These are phyloP conservation scores for Mollisiaceae sp. DNA, from an alignment of 2,329 filamentous ascomycete genomes.

Conservation along the genomic window DNA sequence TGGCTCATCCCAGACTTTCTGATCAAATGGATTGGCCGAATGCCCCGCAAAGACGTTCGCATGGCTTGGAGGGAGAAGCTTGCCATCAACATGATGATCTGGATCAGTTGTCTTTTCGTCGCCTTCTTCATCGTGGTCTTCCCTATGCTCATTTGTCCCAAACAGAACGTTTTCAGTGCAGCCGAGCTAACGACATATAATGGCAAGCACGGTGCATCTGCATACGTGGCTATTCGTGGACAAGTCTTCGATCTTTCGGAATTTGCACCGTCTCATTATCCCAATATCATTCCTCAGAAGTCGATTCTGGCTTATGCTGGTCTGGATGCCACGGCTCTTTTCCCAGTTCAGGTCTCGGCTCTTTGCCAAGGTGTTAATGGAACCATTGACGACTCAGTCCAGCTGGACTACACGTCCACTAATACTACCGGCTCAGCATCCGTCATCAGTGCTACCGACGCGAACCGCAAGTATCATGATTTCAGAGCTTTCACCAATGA, in stretches of 20 bases:
- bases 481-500: constrained; percentile 87
- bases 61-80: constrained; percentile 96
- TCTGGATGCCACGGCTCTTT: constrained; percentile 82
- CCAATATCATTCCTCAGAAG: constrained; percentile 61
- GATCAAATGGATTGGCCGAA: constrained; percentile 77
- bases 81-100: constrained; percentile 97
- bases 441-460: constrained; percentile 69
- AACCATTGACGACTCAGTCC: constrained; percentile 70
- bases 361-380: constrained; percentile 81
- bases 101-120: constrained; percentile 78
- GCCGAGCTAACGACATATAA: constrained; percentile 76
- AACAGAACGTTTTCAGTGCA: constrained; percentile 83
- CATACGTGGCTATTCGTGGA: constrained; percentile 85
- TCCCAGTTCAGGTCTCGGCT: constrained; percentile 92
- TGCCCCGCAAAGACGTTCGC: constrained; percentile 90
- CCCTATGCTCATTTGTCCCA: constrained; percentile 87
- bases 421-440: constrained; percentile 74
- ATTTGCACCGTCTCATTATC: constrained; percentile 81
- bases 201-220: constrained; percentile 66
- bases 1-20: constrained; percentile 87
- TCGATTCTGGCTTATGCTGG: constrained; percentile 82
- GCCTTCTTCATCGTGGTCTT: constrained; percentile 92
- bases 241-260: constrained; percentile 82
- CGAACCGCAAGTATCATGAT: constrained; percentile 85
- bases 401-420: constrained; percentile 78